Base-by-base conservation (phyloP, 805 yeast genomes). In the Isabelozyma heimii region DNA sequence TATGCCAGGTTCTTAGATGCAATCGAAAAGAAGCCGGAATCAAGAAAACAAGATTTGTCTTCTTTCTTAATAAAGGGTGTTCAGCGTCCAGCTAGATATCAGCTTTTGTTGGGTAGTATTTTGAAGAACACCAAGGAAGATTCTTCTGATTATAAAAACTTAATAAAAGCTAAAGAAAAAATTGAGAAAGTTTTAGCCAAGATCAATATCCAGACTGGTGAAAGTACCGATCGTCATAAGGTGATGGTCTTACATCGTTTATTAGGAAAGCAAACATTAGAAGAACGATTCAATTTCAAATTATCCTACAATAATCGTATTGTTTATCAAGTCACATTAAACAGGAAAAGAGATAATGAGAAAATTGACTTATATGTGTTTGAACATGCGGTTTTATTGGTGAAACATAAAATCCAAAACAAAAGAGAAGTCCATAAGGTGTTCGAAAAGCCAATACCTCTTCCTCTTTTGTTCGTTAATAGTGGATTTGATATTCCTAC, bases 41-140 rank as follows among this genome's bases (percentile, higher is more conserved):
- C 90, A 37, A 80, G 96, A 60, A 89, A 91, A 69, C 82, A 92
- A 51, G 97, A 95, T 67, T 84, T 94, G 47, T 88, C 92, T 24
- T 94, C 98, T 0, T 94, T 91, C 61, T 76, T 94, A 54, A 89
- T 97, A 6, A 95, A 92, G 61, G 97, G 98, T 45, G 91, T 96
- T 2, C 91, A 97, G 13, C 81, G 99, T 64, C 91, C 97, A 30
- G 98, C 97, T 8, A 77, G 98, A 56, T 94, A 94, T 69, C 97
- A 96, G 54, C 72, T 94, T 44, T 75, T 94, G 49, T 75, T 92
- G 17, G 85, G 82, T 49, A 94, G 92, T 43, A 88, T 94, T 35
- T 74, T 89, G 54, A 92, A 94, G 64, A 81, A 83, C 53, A 91
- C 98, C 0, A 81, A 78, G 46, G 85, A 85, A n/a, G 87, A 83